Evolutionary conservation across 2,329 filamentous ascomycete species (phyloP), one percentile per base, ranked within the genome.

Genomic region (Tolypocladium ovalisporum): DNA sequence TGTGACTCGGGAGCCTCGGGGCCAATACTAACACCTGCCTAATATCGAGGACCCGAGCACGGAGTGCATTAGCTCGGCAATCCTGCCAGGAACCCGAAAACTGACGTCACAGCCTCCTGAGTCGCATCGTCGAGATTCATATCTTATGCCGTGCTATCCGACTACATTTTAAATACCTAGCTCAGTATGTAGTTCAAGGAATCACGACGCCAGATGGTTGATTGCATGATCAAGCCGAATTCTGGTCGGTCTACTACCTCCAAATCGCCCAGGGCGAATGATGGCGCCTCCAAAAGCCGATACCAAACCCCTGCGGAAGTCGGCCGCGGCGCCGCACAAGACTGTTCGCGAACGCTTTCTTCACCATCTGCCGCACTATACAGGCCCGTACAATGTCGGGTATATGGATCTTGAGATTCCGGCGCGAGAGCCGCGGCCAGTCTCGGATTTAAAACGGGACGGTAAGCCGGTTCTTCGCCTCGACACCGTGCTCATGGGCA

Each of bases 321-420:
- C 66, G 5, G 64, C 67, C 4, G 61, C 67, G 6, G 63, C 60
- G 15, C 70, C 70, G 22, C 62, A 61, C 19, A 69, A 67, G 49
- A 66, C 68, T 9, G 56, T 72, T 47, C 67, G 70, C 52, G 75
- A 77, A 56, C 64, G 64, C n/a, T 63, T 76, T 53, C 67, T 76
- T 40, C 73, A 76, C 63, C 63, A 69, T 4, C 81, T 89, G 54
- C 85, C 86, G 4, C 66, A 76, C 17, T 86, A 87, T 64, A 78
- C 80, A 1, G 86, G 86, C 0, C 83, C 83, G 0, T 87, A 88
- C 68, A 79, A 79, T 60, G 86, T 90, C 44, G 86, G 86, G 32
- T 87, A 83, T 15, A 77, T 87, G 67, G 85, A 88, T 62, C 75
- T 86, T 57, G 85, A 88, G 67, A 77, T 87, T 34, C 83, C 85